Base-by-base conservation (phyloP, 805 yeast species). In the Clavispora carvajalis region DNA sequence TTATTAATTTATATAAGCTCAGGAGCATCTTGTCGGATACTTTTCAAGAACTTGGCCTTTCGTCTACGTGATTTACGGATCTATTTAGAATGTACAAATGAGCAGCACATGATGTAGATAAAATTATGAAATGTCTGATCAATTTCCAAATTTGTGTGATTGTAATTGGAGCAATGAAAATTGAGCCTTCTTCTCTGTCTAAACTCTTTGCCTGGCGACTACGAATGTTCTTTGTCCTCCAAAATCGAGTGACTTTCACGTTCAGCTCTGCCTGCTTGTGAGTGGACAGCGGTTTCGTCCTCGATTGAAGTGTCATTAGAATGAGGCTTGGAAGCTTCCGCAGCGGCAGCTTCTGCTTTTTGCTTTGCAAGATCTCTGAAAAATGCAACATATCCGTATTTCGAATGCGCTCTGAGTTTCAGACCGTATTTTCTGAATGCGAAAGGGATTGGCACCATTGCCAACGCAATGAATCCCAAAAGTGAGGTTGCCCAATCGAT, bases 401-500 rank as follows among this genome's bases (percentile, higher is more conserved):
- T 71, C 3, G 88, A 80, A 33, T 51, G 36, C 4, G 55, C 52
- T 69, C 95, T 79, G 43, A 85, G 58, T 18, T 39, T 43, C 8
- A 77, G 69, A 18, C 91, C 93, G 60, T 70, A 77, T 26, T 59
- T 67, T 41, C 69, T 76, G 55, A 84, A 82, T 8, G 79, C 55
- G 79, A 85, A 84, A 10, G 91, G 91, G 37, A 82, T 81, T 11
- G 91, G 90, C 16, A 80, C 66, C 78, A 84, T 67, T 0, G 79
- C 83, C 23, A 88, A 60, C 7, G 87, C 73, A 55, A 84, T 73
- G 50, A 83, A 79, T 0, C 68, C 81, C 60, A 83, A 77, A 7
- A 82, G 50, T 0, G 88, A 76, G 23, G 83, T 68, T 9, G 95
- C 96, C 95, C 95, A 87, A 52, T 77, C 85, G 49, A 81, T 76